These are phyloP conservation scores for Ramaria sp. DNA, from an alignment of 768 basidiomycete species.

Conservation along the genomic window DNA sequence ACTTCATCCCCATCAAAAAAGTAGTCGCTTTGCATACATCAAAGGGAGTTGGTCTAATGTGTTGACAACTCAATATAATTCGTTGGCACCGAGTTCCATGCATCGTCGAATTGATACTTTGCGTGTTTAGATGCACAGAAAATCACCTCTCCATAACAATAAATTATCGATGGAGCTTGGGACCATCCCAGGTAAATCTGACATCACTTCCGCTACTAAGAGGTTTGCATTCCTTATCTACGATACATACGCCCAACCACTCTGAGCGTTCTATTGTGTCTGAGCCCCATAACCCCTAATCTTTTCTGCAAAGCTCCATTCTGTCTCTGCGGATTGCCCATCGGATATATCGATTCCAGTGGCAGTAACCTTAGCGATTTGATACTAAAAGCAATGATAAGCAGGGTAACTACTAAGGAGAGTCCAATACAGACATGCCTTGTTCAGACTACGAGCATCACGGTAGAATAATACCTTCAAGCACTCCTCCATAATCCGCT, in stretches of 20 bases:
- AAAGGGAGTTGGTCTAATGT: too few relatives aligned
- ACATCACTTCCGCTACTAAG: background rate
- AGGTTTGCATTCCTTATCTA: background rate
- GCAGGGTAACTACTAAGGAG: background rate
- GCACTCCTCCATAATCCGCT: constrained; percentile 66
- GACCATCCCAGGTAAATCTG: background rate
- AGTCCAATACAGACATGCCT: constrained; percentile 38
- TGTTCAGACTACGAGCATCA: constrained; percentile 91
- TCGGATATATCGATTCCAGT: constrained; percentile 73
- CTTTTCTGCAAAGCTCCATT: constrained; percentile 89
- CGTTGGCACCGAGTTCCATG: too few relatives aligned
- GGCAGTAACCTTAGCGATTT: constrained; percentile 83
- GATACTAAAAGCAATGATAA: constrained; percentile 51
- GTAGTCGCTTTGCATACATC: background rate
- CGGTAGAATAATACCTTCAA: constrained; percentile 95
- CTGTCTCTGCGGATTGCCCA: constrained; percentile 60
- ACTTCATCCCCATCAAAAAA: too few relatives aligned
- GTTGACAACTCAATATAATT: too few relatives aligned
- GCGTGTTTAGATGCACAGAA: too few relatives aligned
- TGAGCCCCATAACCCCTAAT: constrained; percentile 88
- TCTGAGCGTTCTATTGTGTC: constrained; percentile 44
- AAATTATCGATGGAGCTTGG: too few relatives aligned
- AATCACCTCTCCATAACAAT: too few relatives aligned
- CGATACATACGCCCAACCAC: background rate
- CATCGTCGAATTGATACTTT: too few relatives aligned